Evolutionary conservation across 805 yeast species (phyloP), one percentile per base, ranked within the genome.

Genomic region (Ogataea chonburiensis): DNA sequence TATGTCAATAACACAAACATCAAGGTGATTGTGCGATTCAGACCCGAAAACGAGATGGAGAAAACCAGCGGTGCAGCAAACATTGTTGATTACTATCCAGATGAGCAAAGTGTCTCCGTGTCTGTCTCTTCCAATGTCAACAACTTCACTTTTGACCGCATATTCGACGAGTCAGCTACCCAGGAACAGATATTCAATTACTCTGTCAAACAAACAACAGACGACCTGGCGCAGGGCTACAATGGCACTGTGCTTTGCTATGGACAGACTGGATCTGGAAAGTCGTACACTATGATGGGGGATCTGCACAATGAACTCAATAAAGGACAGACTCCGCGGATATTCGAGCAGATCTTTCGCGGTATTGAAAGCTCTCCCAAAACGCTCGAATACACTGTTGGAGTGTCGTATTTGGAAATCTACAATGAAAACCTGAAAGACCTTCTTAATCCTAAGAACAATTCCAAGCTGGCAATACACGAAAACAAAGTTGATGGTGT

Each of bases 191-290:
- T 85, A 5, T 83, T 80, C 50, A 67, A 75, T 9, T 74, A 69
- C 50, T 71, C 85, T 0, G 71, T 83, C 5, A 53, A 63, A 24
- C 76, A 76, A 25, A 79, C 86, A 0, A 81, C 86, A 4, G 78
- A 76, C 26, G 91, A 83, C 43, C 67, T 86, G 19, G 70, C 82
- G 39, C 67, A 70, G 20, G 97, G 97, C 0, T 59, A 60, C n/a
- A 62, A 64, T 12, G 58, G 58, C 4, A 55, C 67, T 2, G 54
- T 60, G 5, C 36, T 51, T 20, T 45, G 67, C 61, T 88, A 88
- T 61, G 96, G 96, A 5, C 95, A 86, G 56, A 86, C 95, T 0
- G 89, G 85, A 1, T 73, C 93, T 0, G 95, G 95, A 1, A 86
- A 86, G 52, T 79, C 94, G 0, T 80, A 75, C 59, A 86, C 95